Percentiles rank a stretch among this genome's conserved stretches.
Evolutionary conservation across 345 rosid genomes (phyloP).

Genomic region (Euphorbia tirucalli): DNA sequence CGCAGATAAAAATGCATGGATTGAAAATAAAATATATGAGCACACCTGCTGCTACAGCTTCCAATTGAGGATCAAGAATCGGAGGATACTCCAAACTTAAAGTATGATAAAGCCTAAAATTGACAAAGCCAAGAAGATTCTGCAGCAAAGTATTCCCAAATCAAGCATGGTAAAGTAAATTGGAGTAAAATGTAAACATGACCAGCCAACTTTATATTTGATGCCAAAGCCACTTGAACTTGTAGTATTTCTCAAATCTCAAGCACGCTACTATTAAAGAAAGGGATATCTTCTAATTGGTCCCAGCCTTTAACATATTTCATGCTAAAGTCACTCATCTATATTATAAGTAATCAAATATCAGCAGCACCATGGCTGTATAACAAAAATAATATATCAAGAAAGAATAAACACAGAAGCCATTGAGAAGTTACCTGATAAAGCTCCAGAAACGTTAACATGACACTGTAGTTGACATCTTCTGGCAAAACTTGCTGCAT

Average conservation of each 20-base stretch:
- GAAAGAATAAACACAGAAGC: neutral
- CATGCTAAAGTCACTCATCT: neutral
- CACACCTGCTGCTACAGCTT: constrained; percentile 89
- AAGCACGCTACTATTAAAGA: neutral
- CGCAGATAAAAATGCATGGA: neutral
- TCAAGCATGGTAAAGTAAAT: neutral
- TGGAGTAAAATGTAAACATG: neutral
- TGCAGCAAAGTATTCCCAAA: constrained; percentile 40
- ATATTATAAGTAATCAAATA: neutral
- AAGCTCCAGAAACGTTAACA: constrained; percentile 89
- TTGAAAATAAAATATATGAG: neutral
- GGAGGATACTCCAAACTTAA: constrained; percentile 87
- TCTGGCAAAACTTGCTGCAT: constrained; percentile 91
- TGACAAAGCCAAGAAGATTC: constrained; percentile 80
- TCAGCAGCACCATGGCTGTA: neutral
- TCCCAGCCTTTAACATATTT: neutral
- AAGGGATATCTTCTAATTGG: neutral
- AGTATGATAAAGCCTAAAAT: constrained; percentile 79
- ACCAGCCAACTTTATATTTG: neutral
- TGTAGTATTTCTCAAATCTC: neutral
- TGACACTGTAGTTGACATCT: constrained; percentile 79
- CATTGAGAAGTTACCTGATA: constrained; percentile 57
- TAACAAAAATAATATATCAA: neutral
- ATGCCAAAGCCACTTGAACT: neutral
- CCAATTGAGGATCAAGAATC: constrained; percentile 79